Conservation (phyloP, 306 rosid species). For the Rubus parviflorus region DNA sequence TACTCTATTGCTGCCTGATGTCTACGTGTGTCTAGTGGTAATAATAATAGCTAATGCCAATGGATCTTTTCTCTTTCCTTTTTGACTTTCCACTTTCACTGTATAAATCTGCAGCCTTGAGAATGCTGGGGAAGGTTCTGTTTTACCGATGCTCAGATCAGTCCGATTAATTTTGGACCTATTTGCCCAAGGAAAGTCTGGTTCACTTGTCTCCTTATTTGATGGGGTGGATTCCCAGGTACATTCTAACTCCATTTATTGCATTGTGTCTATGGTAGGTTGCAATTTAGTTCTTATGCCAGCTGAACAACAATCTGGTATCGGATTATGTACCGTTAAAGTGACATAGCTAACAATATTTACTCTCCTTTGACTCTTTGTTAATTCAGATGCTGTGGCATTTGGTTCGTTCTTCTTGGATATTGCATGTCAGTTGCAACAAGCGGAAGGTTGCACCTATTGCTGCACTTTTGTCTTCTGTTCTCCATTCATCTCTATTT, state of each 20-base stretch:
- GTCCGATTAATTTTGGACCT: constrained; percentile 68
- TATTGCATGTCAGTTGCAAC: constrained; percentile 87
- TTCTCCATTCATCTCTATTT: constrained; percentile 79
- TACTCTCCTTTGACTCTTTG: constrained; percentile 25
- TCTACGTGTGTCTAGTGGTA: not conserved
- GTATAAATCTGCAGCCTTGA: constrained; percentile 68
- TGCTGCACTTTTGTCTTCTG: constrained; percentile 91
- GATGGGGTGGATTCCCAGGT: constrained; percentile 67
- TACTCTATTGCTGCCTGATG: not conserved
- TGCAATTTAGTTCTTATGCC: not conserved
- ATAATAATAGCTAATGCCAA: not conserved
- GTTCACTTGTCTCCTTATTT: constrained; percentile 42
- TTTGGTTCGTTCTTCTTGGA: constrained; percentile 90
- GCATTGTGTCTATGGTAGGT: not conserved
- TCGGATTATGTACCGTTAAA: constrained; percentile 10
- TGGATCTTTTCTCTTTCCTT: constrained; percentile 12
- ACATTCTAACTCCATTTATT: constrained; percentile 21
- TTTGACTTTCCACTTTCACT: constrained; percentile 22
- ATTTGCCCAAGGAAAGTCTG: constrained; percentile 47
- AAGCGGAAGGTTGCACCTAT: constrained; percentile 91
- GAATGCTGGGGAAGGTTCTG: constrained; percentile 92
- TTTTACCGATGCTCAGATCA: constrained; percentile 83
- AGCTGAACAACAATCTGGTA: not conserved
- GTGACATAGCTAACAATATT: constrained; percentile 12
- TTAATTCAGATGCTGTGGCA: constrained; percentile 81